Evolutionary conservation across 1,284 basidiomycete species (phyloP).

Genomic region (Puccinia coronata): DNA sequence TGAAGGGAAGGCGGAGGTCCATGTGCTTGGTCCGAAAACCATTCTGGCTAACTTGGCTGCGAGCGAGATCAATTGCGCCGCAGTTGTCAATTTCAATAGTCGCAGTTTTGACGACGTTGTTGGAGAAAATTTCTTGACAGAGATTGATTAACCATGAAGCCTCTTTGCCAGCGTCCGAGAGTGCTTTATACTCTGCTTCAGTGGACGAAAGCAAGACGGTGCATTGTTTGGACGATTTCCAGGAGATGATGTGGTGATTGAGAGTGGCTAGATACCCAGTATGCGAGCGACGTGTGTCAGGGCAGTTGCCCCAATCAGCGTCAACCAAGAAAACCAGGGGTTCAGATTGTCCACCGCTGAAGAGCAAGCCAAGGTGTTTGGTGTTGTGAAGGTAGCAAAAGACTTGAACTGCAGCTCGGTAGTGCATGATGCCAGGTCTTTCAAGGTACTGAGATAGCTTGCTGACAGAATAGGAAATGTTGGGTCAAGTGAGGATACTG

Average conservation of each 20-base stretch:
- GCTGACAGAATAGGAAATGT: constrained; percentile 12
- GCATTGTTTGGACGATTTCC: neutral
- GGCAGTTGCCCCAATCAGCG: constrained; percentile 14
- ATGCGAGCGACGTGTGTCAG: neutral
- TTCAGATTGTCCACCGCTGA: neutral
- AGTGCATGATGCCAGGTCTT: neutral
- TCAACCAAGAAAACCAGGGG: neutral
- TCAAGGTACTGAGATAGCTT: constrained; percentile 9
- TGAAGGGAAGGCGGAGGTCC: neutral
- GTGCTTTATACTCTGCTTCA: constrained; percentile 23
- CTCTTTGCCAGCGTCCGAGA: constrained; percentile 1
- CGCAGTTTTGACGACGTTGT: no score
- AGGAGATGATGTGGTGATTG: neutral
- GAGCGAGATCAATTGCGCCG: constrained; percentile 1
- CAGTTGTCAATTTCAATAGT: neutral
- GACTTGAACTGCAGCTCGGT: constrained; percentile 1
- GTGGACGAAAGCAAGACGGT: neutral
- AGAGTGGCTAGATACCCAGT: neutral
- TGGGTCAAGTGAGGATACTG: neutral
- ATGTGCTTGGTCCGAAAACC: constrained; percentile 20
- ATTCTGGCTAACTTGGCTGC: neutral
- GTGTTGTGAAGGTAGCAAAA: constrained; percentile 8
- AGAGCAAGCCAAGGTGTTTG: neutral
- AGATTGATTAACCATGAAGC: neutral
- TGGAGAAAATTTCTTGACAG: neutral